A percentile compares a stretch with the other conserved stretches of the same genome.
Conservation (phyloP, 495 filamentous ascomycete species). For the Letharia lupina region DNA sequence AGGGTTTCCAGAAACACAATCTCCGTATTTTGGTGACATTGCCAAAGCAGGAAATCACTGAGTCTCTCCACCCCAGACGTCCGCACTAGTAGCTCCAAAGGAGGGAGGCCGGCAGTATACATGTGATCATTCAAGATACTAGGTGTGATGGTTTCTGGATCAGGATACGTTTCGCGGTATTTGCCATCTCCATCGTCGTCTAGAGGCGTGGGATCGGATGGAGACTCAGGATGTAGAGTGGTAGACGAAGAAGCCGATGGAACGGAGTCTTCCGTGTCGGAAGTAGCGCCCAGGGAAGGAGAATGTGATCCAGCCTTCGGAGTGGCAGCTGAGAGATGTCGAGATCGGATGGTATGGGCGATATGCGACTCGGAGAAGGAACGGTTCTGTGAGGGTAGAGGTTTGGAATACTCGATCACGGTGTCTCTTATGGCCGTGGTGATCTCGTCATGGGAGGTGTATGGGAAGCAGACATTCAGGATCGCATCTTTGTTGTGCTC, state of each 20-base stretch:
- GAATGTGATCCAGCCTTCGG: conserved; percentile 19
- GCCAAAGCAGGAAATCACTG: conserved; percentile 98
- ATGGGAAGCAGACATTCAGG: conserved; percentile 94
- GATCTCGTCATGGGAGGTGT: conserved; percentile 93
- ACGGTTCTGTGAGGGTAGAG: conserved; percentile 49
- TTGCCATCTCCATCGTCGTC: conserved; percentile 19
- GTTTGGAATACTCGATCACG: conserved; percentile 70
- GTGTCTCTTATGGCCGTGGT: conserved; percentile 83
- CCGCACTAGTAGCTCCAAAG: conserved; percentile 78
- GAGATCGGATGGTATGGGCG: conserved; percentile 64
- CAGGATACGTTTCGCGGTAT: conserved; percentile 32
- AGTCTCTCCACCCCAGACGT: conserved; percentile 87
- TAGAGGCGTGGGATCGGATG: conserved; percentile 28
- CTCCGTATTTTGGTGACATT: conserved; percentile 84
- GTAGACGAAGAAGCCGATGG: conserved; percentile 48
- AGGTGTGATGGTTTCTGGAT: conserved; percentile 80
- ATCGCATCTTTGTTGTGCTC: conserved; percentile 72
- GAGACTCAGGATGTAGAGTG: conserved; percentile 41
- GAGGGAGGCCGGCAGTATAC: conserved; percentile 75
- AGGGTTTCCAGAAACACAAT: conserved; percentile 86
- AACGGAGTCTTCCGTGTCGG: conserved; percentile 30
- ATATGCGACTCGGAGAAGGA: conserved; percentile 84
- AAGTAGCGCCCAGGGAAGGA: conserved; percentile 22
- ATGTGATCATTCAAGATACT: conserved; percentile 70
- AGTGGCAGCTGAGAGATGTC: conserved; percentile 37